Conservation (phyloP, 2,329 filamentous ascomycete species). For the Arthrinium phaeospermum region DNA sequence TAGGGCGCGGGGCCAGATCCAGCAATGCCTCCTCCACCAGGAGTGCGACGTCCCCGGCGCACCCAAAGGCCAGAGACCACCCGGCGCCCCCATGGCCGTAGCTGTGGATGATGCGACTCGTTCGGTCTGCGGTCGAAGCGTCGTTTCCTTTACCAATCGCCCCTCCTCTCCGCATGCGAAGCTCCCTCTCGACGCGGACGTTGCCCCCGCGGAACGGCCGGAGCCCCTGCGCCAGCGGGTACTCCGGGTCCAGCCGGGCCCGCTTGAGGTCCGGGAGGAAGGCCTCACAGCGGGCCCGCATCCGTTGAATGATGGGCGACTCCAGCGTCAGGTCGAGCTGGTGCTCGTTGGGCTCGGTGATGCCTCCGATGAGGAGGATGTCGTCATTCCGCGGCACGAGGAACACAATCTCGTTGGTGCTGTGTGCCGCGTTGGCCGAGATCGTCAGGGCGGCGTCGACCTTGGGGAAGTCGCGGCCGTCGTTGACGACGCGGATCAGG, state of each 20-base stretch:
- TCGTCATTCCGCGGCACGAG: conserved; percentile 52
- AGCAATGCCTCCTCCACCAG: conserved; percentile 43
- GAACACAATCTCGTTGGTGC: conserved; percentile 47
- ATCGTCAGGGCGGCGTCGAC: conserved; percentile 47
- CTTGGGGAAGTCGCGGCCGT: conserved; percentile 48
- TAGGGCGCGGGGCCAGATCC: neutral
- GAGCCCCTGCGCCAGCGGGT: conserved; percentile 50
- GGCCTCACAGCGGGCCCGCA: conserved; percentile 48
- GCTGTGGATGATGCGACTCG: conserved; percentile 46
- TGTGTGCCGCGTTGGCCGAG: conserved; percentile 42
- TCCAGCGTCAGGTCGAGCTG: conserved; percentile 44
- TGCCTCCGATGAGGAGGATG: conserved; percentile 47
- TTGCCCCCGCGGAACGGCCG: conserved; percentile 46
- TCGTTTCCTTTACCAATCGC: neutral
- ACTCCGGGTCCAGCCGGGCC: conserved; percentile 45
- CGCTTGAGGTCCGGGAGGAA: conserved; percentile 48
- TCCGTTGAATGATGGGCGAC: conserved; percentile 44
- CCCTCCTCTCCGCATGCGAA: conserved; percentile 27
- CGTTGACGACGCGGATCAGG: conserved; percentile 51
- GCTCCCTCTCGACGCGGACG: conserved; percentile 50
- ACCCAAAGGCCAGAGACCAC: conserved; percentile 48
- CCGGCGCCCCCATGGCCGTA: conserved; percentile 52
- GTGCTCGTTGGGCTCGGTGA: conserved; percentile 43
- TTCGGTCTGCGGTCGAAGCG: conserved; percentile 23
- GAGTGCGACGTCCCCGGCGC: conserved; percentile 42